A percentile compares a stretch with the other conserved stretches of the same genome.
Conservation (phyloP, 768 basidiomycete genomes). For the Podaxis carcinomalis region DNA sequence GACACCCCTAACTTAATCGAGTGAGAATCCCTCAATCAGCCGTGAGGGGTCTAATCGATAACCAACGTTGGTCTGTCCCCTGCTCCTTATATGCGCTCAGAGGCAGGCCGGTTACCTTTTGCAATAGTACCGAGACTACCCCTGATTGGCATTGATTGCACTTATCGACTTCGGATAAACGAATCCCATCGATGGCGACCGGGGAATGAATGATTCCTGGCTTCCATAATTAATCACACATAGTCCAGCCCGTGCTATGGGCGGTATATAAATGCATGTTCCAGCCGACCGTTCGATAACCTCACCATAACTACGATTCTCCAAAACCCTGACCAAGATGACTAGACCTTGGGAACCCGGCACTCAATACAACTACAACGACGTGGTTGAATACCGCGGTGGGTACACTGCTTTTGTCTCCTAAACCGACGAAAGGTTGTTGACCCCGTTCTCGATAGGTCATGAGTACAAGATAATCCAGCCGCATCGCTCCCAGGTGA, state of each 20-base stretch:
- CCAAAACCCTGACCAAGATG: conserved; percentile 28
- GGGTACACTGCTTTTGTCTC: conserved; percentile 8
- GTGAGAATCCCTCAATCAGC: background rate
- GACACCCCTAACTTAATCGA: background rate
- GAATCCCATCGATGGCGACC: background rate
- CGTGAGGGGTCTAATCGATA: background rate
- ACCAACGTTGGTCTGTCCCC: background rate
- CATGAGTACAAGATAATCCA: conserved; percentile 67
- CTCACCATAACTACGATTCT: background rate
- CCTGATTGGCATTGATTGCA: background rate
- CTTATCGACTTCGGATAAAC: background rate
- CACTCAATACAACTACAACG: conserved; percentile 48
- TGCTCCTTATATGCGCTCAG: background rate
- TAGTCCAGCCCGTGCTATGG: background rate
- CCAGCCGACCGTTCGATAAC: background rate
- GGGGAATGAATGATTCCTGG: background rate
- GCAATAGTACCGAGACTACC: background rate
- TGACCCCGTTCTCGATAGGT: conserved; percentile 28
- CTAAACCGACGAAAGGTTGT: background rate
- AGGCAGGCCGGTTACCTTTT: background rate
- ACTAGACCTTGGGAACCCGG: conserved; percentile 57
- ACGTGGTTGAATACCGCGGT: conserved; percentile 58
- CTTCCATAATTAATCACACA: background rate
- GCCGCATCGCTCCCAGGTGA: conserved; percentile 64
- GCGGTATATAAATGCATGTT: background rate